phyloP scores from a whole-genome alignment of 345 rosid genomes.

The Heritiera littoralis region DNA sequence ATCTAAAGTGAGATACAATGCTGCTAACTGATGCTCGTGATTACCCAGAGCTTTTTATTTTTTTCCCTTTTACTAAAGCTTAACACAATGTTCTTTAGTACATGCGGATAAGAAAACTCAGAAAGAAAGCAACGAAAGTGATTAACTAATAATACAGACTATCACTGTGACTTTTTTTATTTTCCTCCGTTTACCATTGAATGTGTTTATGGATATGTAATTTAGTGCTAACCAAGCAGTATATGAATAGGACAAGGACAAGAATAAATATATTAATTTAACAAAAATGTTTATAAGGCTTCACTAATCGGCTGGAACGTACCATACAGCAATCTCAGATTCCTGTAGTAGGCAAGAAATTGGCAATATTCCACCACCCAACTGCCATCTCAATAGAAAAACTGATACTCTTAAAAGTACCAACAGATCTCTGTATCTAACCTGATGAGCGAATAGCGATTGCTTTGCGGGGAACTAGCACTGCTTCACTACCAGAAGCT shows the following conservation, averaged over 20 bases:
- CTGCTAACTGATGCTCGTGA: too few species aligned
- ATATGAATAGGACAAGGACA: background rate
- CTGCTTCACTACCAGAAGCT: conserved; percentile 28
- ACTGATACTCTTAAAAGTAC: conserved; percentile 10
- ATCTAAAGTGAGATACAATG: too few species aligned
- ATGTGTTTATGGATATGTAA: background rate
- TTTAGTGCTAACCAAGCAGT: background rate
- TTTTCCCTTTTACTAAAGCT: accelerated
- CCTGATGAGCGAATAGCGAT: conserved; percentile 21
- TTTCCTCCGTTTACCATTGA: background rate
- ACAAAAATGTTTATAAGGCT: conserved; percentile 12
- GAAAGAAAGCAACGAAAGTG: background rate
- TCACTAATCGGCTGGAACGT: background rate
- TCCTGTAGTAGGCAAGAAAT: background rate
- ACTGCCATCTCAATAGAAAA: conserved; percentile 8
- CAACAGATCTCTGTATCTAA: conserved; percentile 21
- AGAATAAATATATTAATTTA: background rate
- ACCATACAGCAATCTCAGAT: background rate
- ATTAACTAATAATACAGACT: background rate
- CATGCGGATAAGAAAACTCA: background rate
- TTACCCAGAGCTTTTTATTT: background rate
- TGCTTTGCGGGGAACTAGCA: background rate
- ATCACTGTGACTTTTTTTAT: background rate
- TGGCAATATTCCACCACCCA: background rate
- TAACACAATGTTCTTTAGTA: background rate